Evolutionary conservation across 805 yeast species (phyloP).

Genomic region (Starmerella vaccinii): DNA sequence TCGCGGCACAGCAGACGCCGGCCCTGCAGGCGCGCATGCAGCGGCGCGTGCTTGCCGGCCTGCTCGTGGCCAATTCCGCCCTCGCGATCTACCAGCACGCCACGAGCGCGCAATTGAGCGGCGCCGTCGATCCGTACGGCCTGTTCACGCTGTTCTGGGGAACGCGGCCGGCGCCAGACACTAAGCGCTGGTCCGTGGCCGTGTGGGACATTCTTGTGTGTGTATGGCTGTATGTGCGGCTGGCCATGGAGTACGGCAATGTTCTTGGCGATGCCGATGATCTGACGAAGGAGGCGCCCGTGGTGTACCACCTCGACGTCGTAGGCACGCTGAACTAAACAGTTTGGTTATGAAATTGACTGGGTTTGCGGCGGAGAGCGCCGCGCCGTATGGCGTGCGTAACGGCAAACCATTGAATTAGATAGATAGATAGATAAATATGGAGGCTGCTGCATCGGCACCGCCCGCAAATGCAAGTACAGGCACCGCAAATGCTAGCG

Average conservation of each 20-base stretch:
- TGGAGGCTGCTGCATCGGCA: no score
- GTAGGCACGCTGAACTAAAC: not conserved
- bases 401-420: no score
- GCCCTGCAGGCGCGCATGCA: not conserved
- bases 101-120: not conserved
- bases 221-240: not conserved
- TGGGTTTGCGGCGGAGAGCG: no score
- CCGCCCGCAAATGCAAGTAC: no score
- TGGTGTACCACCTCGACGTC: not conserved
- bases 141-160: slow-evolving; percentile 3
- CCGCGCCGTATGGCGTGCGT: no score
- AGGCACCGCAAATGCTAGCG: no score
- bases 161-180: not conserved
- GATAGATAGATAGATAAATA: no score
- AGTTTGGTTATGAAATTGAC: not conserved
- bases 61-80: not conserved
- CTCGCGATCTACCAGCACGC: not conserved
- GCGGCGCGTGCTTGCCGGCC: not conserved
- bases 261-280: slow-evolving; percentile 2
- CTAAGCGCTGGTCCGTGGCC: not conserved
- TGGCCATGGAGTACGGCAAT: not conserved
- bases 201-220: not conserved
- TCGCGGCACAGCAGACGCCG: not conserved
- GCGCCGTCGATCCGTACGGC: not conserved
- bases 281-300: not conserved